Evolutionary conservation across 2,329 filamentous ascomycete species (phyloP), one percentile per base, ranked within the genome.

Genomic region (Fusarium newnesense): DNA sequence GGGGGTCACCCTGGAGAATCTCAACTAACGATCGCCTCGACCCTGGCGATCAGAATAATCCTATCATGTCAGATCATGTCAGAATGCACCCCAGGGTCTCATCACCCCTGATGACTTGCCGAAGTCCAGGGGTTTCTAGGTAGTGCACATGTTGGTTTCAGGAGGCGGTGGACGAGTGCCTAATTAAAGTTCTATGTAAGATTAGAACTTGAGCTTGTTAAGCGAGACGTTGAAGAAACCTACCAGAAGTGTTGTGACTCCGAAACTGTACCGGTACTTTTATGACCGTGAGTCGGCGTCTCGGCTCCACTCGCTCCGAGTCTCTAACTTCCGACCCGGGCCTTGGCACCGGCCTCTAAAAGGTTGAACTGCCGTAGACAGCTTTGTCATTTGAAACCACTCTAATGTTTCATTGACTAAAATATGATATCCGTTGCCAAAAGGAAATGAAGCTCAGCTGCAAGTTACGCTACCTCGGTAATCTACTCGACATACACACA

Each of bases 81-180:
- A 60, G 37, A 39, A 54, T 49, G 30, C 42, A 43, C 34, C 58
- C 40, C 12, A 32, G 42, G 36, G 30, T 64, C 32, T 50, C 19
- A 56, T 40, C 42, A 42, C 60, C 54, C 67, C 67, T 70, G 60
- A 60, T 44, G 44, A 53, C 42, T 43, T 30, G 43, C 28, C n/a
- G 42, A 30, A 34, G 42, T 32, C 34, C 67, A 70, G 67, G 67
- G 67, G 67, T 52, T 40, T 43, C 39, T 52, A 28, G 28, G 46
- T 49, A 32, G 49, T 59, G 43, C 47, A 39, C 34, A 59, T 47
- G 34, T 42, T 54, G 50, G 70, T 72, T 72, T 72, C 69, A 72
- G 70, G 70, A 64, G 26, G 42, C 64, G 64, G 69, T 73, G 60
- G 69, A 70, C 46, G 44, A 69, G 52, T 37, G 34, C 16, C 49